Evolutionary conservation across 176 grass and related monocot genomes (phyloP).

Genomic region (Cenchrus fungigraminus): DNA sequence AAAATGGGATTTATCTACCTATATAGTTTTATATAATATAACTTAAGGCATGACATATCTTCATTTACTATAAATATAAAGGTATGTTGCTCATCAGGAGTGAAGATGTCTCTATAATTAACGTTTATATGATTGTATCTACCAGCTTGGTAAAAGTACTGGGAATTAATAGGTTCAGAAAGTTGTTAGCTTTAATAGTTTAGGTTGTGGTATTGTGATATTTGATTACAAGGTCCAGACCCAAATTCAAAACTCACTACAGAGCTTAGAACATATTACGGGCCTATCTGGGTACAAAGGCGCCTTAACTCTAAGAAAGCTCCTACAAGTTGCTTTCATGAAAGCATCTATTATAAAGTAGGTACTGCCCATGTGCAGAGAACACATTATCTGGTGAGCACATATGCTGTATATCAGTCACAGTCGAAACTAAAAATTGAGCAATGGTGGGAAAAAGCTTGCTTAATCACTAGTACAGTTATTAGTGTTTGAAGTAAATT

Average conservation of each 20-base stretch:
- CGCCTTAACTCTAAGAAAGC: neutral
- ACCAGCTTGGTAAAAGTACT: constrained; percentile 4
- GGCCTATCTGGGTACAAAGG: neutral
- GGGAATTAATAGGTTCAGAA: neutral
- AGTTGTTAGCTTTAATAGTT: neutral
- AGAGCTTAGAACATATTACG: neutral
- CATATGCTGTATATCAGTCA: neutral
- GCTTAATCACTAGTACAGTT: neutral
- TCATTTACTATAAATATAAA: constrained; percentile 4
- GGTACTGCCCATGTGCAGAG: constrained; percentile 2
- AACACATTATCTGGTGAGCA: constrained; percentile 8
- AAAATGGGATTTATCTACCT: neutral
- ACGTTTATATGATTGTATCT: neutral
- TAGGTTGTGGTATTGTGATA: neutral
- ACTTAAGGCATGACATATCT: constrained; percentile 1
- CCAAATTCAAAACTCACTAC: neutral
- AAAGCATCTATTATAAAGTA: neutral
- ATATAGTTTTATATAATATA: neutral
- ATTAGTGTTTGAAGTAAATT: constrained; percentile 9
- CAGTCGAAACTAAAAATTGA: constrained; percentile 9
- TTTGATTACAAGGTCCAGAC: neutral
- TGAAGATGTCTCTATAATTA: constrained; percentile 2
- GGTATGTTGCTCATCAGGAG: neutral
- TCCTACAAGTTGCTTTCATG: neutral
- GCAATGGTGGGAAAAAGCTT: neutral